Conservation (phyloP, 2,329 filamentous ascomycete species). For the Paradendryphiella salina region DNA sequence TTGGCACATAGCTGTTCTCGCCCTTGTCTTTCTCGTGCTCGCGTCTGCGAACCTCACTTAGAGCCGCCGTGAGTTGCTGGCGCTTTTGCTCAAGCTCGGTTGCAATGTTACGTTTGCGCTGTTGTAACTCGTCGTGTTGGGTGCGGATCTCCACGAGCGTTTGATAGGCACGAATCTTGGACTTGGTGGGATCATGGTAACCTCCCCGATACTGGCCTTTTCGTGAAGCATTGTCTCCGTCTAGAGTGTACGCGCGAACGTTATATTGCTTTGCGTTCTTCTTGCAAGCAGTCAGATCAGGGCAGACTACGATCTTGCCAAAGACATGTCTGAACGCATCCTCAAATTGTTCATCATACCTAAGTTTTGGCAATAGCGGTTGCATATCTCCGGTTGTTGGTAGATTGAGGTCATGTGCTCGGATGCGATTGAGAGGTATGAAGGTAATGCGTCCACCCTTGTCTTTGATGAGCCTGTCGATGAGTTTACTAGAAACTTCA, state of each 20-base stretch:
- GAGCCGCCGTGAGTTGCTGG: constrained; percentile 85
- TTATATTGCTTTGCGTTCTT: constrained; percentile 92
- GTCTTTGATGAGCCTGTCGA: constrained; percentile 76
- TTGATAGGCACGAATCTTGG: constrained; percentile 82
- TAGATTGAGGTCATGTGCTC: constrained; percentile 70
- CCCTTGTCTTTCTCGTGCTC: constrained; percentile 77
- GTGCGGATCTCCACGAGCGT: constrained; percentile 73
- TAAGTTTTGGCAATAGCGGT: constrained; percentile 81
- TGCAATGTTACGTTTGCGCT: constrained; percentile 67
- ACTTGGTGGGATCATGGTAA: constrained; percentile 83
- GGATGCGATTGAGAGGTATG: constrained; percentile 85
- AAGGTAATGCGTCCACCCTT: constrained; percentile 89
- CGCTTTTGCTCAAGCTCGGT: constrained; percentile 75
- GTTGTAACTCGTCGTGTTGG: constrained; percentile 69
- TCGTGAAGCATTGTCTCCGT: constrained; percentile 93
- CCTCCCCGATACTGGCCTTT: constrained; percentile 94
- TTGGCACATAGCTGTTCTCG: constrained; percentile 78
- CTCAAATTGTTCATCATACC: constrained; percentile 75
- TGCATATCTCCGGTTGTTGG: constrained; percentile 86
- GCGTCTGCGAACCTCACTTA: constrained; percentile 79
- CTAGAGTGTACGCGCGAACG: constrained; percentile 89
- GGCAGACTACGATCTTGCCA: constrained; percentile 91
- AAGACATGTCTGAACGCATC: constrained; percentile 93
- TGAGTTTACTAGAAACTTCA: constrained; percentile 78
- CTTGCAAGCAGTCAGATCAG: constrained; percentile 80